Conservation (phyloP, 305 asterid genomes). For the Solanum hybrid region DNA sequence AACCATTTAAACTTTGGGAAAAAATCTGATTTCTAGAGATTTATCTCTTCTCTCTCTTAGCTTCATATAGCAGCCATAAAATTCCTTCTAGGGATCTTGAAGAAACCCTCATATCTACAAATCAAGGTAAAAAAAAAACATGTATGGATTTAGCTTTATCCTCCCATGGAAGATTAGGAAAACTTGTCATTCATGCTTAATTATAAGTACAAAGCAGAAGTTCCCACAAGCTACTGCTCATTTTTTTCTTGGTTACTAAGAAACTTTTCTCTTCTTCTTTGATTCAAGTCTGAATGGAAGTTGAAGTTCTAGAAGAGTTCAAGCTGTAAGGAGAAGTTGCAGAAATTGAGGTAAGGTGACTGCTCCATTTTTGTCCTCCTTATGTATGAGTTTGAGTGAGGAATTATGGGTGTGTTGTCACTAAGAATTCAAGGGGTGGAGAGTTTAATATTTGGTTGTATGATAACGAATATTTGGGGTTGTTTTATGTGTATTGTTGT, state of each 20-base stretch:
- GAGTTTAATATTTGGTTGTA: background rate
- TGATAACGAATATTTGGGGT: background rate
- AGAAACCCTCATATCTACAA: background rate
- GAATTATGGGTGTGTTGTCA: background rate
- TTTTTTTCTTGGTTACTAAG: too few species aligned
- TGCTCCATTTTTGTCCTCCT: background rate
- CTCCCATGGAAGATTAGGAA: background rate
- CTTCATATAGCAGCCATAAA: background rate
- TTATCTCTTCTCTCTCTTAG: too few species aligned
- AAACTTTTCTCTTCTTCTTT: background rate
- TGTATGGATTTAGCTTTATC: background rate
- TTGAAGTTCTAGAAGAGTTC: background rate
- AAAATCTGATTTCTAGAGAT: too few species aligned
- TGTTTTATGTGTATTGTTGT: background rate
- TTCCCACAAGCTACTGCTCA: background rate
- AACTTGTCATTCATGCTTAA: background rate
- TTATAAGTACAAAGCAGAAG: background rate
- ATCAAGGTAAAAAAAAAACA: background rate
- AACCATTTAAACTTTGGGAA: too few species aligned
- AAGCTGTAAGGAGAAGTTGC: background rate
- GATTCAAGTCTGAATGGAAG: background rate
- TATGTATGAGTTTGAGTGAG: background rate
- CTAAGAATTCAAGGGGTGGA: background rate
- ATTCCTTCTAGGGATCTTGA: background rate
- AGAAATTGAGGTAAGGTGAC: background rate